phyloP scores from a whole-genome alignment of 2,329 filamentous ascomycete species.

The Cytospora piceicola region DNA sequence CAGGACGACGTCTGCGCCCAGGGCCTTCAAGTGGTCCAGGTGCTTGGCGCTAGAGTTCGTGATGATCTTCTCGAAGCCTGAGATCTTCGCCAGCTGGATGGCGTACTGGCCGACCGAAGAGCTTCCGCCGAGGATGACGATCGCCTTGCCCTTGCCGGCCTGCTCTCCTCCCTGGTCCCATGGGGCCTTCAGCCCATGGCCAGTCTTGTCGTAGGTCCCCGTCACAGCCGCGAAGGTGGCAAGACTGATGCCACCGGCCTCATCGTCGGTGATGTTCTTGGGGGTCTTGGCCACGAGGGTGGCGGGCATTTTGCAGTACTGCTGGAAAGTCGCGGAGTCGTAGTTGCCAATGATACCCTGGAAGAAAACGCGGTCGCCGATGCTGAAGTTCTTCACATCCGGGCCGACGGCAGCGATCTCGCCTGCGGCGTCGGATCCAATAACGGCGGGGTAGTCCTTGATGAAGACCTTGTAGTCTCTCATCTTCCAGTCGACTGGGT shows the following conservation, averaged over 20 bases:
- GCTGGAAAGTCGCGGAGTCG: conserved; percentile 42
- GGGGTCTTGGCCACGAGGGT: conserved; percentile 41
- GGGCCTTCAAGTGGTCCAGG: conserved; percentile 37
- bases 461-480: conserved; percentile 37
- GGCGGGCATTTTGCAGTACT: conserved; percentile 42
- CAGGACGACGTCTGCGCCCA: conserved; percentile 33
- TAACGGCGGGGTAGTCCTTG: conserved; percentile 38
- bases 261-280: conserved; percentile 36
- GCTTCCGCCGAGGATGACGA: conserved; percentile 42
- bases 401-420: conserved; percentile 40
- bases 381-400: conserved; percentile 35
- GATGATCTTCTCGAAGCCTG: conserved; percentile 49
- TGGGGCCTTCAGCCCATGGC: conserved; percentile 37
- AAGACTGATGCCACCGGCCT: conserved; percentile 37
- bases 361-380: conserved; percentile 45
- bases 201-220: conserved; percentile 34
- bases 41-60: conserved; percentile 45
- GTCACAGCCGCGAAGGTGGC: conserved; percentile 34
- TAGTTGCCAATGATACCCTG: conserved; percentile 40
- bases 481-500: conserved; percentile 44
- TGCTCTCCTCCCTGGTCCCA: conserved; percentile 40
- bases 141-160: conserved; percentile 45
- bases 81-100: conserved; percentile 47
- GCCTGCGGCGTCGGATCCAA: conserved; percentile 43
- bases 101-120: conserved; percentile 48